Conservation (phyloP, 495 filamentous ascomycete species). For the Aspergillus hancockii region DNA sequence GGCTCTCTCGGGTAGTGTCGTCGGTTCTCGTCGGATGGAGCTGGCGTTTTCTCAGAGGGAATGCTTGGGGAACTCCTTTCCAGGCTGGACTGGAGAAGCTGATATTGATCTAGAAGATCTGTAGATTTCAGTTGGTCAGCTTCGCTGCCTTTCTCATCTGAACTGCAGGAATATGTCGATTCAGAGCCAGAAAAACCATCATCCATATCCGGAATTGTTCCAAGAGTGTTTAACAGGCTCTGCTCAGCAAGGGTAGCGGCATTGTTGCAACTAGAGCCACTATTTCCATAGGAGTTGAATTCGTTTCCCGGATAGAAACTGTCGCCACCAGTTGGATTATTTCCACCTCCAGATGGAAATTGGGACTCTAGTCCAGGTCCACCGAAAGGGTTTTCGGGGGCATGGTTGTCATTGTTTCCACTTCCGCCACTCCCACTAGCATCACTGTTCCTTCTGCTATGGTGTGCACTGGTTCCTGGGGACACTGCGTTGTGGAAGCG, state of each 20-base stretch:
- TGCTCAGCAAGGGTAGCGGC: neutral
- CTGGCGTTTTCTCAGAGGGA: neutral
- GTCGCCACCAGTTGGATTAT: neutral
- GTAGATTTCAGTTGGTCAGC: neutral
- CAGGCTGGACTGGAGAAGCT: neutral
- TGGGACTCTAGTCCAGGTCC: neutral
- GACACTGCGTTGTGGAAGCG: neutral
- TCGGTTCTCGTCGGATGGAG: neutral
- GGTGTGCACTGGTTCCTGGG: constrained; percentile 4
- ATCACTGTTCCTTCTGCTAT: constrained; percentile 9
- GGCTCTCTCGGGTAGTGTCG: neutral
- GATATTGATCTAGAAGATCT: neutral
- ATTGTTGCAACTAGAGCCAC: neutral
- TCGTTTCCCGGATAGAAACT: neutral
- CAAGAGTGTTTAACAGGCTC: neutral
- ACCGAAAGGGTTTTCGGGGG: neutral
- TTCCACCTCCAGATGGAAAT: neutral
- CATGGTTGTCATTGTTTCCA: neutral
- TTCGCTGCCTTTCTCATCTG: neutral
- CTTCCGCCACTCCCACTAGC: constrained; percentile 2
- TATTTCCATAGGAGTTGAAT: neutral
- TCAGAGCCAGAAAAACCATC: neutral
- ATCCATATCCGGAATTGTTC: neutral
- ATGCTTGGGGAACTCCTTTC: neutral
- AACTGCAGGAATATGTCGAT: neutral